Conservation (phyloP, 2,329 filamentous ascomycete genomes). For the Neonectria magnoliae region DNA sequence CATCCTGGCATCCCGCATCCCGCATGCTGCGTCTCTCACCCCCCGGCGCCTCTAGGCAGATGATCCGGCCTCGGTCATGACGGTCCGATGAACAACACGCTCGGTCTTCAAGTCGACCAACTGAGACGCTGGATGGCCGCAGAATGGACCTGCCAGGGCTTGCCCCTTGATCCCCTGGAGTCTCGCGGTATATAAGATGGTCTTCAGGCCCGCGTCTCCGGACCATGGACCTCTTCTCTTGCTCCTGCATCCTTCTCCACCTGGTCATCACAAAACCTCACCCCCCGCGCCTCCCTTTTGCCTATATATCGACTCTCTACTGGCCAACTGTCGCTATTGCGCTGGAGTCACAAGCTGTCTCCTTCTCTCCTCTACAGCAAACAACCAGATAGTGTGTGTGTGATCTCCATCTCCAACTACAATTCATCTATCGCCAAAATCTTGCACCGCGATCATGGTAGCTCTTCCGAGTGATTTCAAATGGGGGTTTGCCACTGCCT, state of each 20-base stretch:
- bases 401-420: slow-evolving; percentile 7
- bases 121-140: slow-evolving; percentile 28
- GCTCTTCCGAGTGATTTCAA: slow-evolving; percentile 75
- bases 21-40: slow-evolving; percentile 24
- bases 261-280: neutral
- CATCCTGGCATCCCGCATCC: slow-evolving; percentile 10
- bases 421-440: neutral
- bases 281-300: neutral
- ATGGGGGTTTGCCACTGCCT: slow-evolving; percentile 84
- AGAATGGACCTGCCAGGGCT: slow-evolving; percentile 16
- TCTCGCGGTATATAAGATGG: slow-evolving; percentile 40
- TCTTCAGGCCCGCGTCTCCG: slow-evolving; percentile 30
- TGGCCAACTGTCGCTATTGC: neutral
- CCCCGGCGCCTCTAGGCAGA: slow-evolving; percentile 36
- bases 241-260: slow-evolving; percentile 2
- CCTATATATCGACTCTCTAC: neutral
- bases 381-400: neutral
- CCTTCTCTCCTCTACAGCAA: neutral
- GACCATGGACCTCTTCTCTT: slow-evolving; percentile 5
- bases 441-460: slow-evolving; percentile 50
- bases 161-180: slow-evolving; percentile 24
- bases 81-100: slow-evolving; percentile 55
- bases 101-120: slow-evolving; percentile 21
- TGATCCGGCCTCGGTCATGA: slow-evolving; percentile 58
- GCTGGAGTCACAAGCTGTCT: neutral